Conservation (phyloP, 768 basidiomycete genomes). For the Boletus subparvulus region DNA sequence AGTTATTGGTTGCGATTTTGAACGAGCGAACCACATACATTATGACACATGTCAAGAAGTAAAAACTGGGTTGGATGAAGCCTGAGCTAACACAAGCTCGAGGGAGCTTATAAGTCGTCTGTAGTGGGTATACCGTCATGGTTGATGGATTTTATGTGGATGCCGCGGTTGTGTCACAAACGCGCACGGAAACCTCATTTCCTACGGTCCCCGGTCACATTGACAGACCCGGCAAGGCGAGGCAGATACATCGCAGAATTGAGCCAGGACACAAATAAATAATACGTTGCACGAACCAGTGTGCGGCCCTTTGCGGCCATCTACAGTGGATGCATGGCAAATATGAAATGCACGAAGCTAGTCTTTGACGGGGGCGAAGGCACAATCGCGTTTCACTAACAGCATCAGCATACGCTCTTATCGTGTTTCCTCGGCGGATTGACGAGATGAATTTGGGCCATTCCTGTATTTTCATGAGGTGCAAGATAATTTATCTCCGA, state of each 20-base stretch:
- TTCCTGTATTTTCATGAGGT: conserved; percentile 20
- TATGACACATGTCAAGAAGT: conserved; percentile 60
- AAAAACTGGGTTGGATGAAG: conserved; percentile 18
- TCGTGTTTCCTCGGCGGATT: conserved; percentile 17
- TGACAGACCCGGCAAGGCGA: conserved; percentile 37
- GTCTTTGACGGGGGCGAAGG: conserved; percentile 1
- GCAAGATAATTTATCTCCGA: conserved; percentile 30
- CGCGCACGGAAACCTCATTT: conserved; percentile 42
- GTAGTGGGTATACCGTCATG: conserved; percentile 13
- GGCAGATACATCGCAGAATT: conserved; percentile 30
- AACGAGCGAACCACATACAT: conserved; percentile 45
- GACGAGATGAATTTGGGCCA: conserved; percentile 15
- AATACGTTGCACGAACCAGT: conserved; percentile 22
- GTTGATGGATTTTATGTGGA: conserved; percentile 31
- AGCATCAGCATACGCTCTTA: not conserved
- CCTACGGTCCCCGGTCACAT: conserved; percentile 33
- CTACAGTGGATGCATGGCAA: conserved; percentile 9
- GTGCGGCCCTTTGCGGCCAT: conserved; percentile 9
- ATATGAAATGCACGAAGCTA: conserved; percentile 14
- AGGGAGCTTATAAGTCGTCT: conserved; percentile 20
- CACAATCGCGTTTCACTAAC: not conserved
- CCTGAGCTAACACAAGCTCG: conserved; percentile 13
- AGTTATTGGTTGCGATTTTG: not conserved
- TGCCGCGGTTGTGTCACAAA: conserved; percentile 32
- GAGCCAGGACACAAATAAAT: conserved; percentile 19